phyloP scores from a whole-genome alignment of 176 grass and related monocot species.

The Aegilops bicornis region DNA sequence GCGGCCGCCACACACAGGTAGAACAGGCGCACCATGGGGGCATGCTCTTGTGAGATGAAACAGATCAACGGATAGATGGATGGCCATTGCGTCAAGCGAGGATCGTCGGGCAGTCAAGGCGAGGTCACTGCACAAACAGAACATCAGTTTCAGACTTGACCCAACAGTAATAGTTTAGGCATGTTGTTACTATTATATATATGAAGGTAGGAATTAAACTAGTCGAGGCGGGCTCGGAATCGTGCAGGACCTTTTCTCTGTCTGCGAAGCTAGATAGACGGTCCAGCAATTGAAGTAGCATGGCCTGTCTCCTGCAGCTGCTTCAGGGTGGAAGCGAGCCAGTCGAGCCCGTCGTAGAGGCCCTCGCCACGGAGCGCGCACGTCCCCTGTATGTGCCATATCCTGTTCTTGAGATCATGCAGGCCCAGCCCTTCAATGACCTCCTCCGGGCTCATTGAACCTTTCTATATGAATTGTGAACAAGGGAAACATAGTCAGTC shows the following conservation, averaged over 20 bases:
- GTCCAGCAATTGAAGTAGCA: slow-evolving; percentile 66
- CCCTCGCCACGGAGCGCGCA: slow-evolving; percentile 83
- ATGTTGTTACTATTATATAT: background rate
- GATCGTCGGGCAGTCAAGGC: background rate
- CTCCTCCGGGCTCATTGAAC: slow-evolving; percentile 78
- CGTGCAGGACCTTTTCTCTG: slow-evolving; percentile 22
- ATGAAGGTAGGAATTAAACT: background rate
- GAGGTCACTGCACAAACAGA: slow-evolving; percentile 9
- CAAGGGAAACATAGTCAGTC: background rate
- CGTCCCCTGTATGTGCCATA: slow-evolving; percentile 89
- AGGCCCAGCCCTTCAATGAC: slow-evolving; percentile 70
- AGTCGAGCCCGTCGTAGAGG: slow-evolving; percentile 92
- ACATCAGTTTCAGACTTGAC: background rate
- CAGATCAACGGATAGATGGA: background rate
- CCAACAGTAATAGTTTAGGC: too few relatives aligned
- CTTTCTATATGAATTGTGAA: slow-evolving; percentile 41
- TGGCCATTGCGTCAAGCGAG: background rate
- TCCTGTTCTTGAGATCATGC: slow-evolving; percentile 62
- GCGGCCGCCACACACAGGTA: background rate
- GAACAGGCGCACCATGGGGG: background rate
- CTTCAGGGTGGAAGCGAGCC: slow-evolving; percentile 80
- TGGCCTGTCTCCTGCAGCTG: slow-evolving; percentile 59
- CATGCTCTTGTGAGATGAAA: slow-evolving; percentile 5
- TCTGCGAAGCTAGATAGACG: slow-evolving; percentile 40
- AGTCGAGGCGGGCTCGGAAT: background rate